A percentile compares a stretch with the other conserved stretches of the same genome.
Evolutionary conservation across 2,329 filamentous ascomycete genomes (phyloP).

Genomic region (Colletotrichum tabaci): DNA sequence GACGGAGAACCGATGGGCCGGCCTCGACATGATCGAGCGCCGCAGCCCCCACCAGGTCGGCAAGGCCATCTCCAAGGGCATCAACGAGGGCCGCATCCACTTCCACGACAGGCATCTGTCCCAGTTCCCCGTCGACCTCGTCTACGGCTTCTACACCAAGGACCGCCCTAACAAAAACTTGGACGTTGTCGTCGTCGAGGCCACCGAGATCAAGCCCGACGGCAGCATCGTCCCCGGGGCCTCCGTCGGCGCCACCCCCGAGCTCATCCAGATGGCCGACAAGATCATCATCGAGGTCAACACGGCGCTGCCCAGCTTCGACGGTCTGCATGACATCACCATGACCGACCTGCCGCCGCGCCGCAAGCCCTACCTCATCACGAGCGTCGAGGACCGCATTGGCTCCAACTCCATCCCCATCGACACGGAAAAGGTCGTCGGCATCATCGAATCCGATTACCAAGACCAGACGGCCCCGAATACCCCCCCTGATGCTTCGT

Average conservation of each 20-base stretch:
- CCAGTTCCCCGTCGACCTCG: constrained; percentile 91
- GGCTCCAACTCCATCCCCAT: constrained; percentile 86
- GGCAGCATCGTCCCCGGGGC: constrained; percentile 91
- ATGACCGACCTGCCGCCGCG: constrained; percentile 87
- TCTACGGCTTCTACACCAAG: constrained; percentile 90
- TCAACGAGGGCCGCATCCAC: constrained; percentile 89
- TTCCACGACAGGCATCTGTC: constrained; percentile 96
- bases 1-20: constrained; percentile 94
- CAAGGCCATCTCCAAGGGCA: constrained; percentile 90
- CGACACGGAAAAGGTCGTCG: constrained; percentile 87
- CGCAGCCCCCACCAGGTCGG: constrained; percentile 90
- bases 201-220: constrained; percentile 88
- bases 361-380: constrained; percentile 89
- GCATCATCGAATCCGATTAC: constrained; percentile 88
- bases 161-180: constrained; percentile 81
- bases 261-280: constrained; percentile 91
- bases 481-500: constrained; percentile 80
- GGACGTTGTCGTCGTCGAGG: constrained; percentile 89
- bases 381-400: constrained; percentile 88
- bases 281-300: constrained; percentile 95
- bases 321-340: constrained; percentile 92
- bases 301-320: constrained; percentile 86
- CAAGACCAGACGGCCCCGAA: constrained; percentile 83
- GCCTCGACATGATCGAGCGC: constrained; percentile 90
- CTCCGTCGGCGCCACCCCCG: constrained; percentile 86